Base-by-base conservation (phyloP, 2,329 filamentous ascomycete genomes). In the Pleurostoma richardsiae region DNA sequence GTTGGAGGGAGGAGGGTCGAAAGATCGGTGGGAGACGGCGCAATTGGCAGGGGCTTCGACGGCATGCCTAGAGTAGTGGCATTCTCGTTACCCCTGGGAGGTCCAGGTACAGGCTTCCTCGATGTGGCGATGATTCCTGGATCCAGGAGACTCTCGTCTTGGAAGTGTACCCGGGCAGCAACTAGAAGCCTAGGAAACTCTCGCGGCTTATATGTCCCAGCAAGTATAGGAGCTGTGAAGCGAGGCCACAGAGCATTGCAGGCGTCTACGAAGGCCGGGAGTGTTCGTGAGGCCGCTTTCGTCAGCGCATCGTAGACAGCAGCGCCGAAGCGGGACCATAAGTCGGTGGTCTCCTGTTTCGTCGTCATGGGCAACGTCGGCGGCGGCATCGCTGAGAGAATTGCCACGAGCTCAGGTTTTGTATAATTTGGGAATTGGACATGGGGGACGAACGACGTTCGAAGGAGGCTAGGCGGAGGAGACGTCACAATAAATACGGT, bases 281-380 rank as follows among this genome's bases (percentile, higher is more conserved):
- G 74, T 36, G 92, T 90, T 43, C 90, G 83, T 1, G 86, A 86
- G 3, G 90, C 90, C 41, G 89, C 83, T 52, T 86, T 88, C 42
- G 86, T 82, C 10, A 97, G 74, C 1, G 91, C 83, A 61, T 99
- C 94, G 75, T 95, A 94, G 10, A 96, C 83, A 4, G 89, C 88
- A 42, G 82, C 82, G 51, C 85, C 82, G 70, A 95, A 97, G 40
- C 90, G 83, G 10, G 81, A 72, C 86, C 88, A 94, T 11, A 92
- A 78, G 66, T 86, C 86, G 28, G 68, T 62, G 7, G 85, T 85
- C 49, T 82, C 78, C 42, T 71, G 66, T 42, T 62, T 55, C 2
- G 69, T 73, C 27, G 71, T 83, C 68, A 72, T 82, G 58, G 62
- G 69, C 54, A 71, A 73, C 8, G 69, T 49, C 2, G 58, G 49